Evolutionary conservation across 306 rosid species (phyloP), one percentile per base, ranked within the genome.

Genomic region (Hylodesmum podocarpum): DNA sequence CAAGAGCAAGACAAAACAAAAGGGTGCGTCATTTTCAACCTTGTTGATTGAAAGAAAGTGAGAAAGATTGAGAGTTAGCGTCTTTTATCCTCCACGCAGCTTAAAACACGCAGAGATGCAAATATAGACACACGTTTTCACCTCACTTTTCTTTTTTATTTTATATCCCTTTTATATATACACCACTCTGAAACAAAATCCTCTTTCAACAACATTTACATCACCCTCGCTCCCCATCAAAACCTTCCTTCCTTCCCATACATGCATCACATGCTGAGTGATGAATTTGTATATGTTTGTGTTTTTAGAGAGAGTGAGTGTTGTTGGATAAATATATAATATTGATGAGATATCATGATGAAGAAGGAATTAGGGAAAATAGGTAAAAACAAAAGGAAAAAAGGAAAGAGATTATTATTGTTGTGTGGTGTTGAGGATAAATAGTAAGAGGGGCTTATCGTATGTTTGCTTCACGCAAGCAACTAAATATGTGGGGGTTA

Each of bases 381-480:
- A 54, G 66, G 34, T 61, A 28, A 79, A 13, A 66, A 11, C 14
- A 2, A 50, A 50, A 10, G 29, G 27, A 54, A 53, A 53, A 54
- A 53, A 53, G 59, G 4, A 5, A 50, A 49, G 55, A n/a, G n/a
- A n/a, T n/a, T n/a, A n/a, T n/a, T n/a, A n/a, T n/a, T n/a, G n/a
- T n/a, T n/a, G n/a, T n/a, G 55, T 74, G 33, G 28, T 55, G 83
- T 72, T 64, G 78, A 16, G 68, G 64, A 46, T 72, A 57, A 57
- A 8, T 63, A 75, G 47, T 6, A 63, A 66, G 37, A 46, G 82
- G 87, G 87, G 79, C 87, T 87, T 85, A 87, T 91, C 87, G 78
- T 87, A 83, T 90, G 94, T 88, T 94, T 94, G 94, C 97, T 94
- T 94, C 96, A 94, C 97, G 97, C 98, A 90, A 94, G 67, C 84